Percentiles rank a stretch among this genome's conserved stretches.
Conservation (phyloP, 257 asterid species). For the Fraxinus excelsior region DNA sequence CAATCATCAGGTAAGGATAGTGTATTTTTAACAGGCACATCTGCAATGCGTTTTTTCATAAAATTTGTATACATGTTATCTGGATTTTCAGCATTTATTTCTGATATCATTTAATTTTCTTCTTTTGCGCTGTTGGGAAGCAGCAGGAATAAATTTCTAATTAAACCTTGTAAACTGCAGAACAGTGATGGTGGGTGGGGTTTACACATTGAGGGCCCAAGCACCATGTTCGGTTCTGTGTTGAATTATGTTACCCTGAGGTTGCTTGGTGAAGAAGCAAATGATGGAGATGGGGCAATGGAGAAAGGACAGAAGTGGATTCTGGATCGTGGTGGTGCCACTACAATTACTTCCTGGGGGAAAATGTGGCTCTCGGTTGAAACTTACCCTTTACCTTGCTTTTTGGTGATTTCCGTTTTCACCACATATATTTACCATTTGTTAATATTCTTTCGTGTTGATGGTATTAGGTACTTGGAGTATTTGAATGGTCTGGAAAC, state of each 20-base stretch:
- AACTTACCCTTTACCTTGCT: constrained; percentile 30
- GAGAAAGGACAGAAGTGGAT: constrained; percentile 96
- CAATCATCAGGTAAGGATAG: constrained; percentile 80
- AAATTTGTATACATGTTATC: constrained; percentile 12
- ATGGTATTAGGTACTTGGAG: constrained; percentile 81
- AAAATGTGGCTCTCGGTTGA: constrained; percentile 98
- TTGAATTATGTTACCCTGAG: constrained; percentile 86
- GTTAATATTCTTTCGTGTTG: constrained; percentile 16
- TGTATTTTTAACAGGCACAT: constrained; percentile 15
- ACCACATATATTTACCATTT: constrained; percentile 13
- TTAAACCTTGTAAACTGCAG: constrained; percentile 46
- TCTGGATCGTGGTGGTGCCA: constrained; percentile 88
- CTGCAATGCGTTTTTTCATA: constrained; percentile 9
- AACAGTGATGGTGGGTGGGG: constrained; percentile 99
- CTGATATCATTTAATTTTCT: constrained; percentile 9
- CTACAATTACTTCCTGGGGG: constrained; percentile 96
- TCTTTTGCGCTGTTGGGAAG: not conserved
- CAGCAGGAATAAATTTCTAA: constrained; percentile 20
- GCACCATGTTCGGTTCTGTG: constrained; percentile 98
- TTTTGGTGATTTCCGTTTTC: constrained; percentile 12
- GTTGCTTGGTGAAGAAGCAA: constrained; percentile 95
- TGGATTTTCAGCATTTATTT: no score
- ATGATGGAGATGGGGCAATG: constrained; percentile 91
- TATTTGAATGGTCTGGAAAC: constrained; percentile 95
- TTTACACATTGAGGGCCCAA: constrained; percentile 96